These are phyloP conservation scores for Neurospora sp. DNA, from an alignment of 495 filamentous ascomycete species.

Conservation along the genomic window DNA sequence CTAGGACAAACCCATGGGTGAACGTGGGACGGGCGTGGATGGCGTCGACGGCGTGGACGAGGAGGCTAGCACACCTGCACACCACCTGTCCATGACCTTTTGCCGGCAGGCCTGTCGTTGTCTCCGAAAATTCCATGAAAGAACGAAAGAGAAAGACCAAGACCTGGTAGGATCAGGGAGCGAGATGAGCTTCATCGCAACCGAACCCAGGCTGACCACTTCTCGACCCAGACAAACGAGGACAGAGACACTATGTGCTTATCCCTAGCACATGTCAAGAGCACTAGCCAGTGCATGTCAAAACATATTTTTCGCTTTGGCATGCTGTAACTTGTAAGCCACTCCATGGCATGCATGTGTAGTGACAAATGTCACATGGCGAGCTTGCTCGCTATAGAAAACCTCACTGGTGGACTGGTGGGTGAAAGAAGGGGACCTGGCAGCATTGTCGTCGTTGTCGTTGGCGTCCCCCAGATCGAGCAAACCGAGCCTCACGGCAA, in stretches of 20 bases:
- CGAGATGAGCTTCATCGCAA: background rate
- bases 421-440: background rate
- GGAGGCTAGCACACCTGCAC: background rate
- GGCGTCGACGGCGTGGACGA: background rate
- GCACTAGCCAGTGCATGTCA: background rate
- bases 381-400: background rate
- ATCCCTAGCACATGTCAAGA: background rate
- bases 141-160: background rate
- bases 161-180: background rate
- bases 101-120: background rate
- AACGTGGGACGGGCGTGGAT: background rate
- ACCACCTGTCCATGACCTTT: background rate
- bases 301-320: background rate
- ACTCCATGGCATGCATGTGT: background rate
- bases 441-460: background rate
- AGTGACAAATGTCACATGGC: background rate
- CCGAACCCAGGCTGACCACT: background rate
- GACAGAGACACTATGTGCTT: background rate
- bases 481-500: background rate
- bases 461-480: background rate
- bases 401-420: background rate
- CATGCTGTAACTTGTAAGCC: background rate
- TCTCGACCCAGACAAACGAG: background rate
- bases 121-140: background rate
- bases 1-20: background rate